phyloP scores from a whole-genome alignment of 331 rosid genomes.

The Cydonia oblonga region DNA sequence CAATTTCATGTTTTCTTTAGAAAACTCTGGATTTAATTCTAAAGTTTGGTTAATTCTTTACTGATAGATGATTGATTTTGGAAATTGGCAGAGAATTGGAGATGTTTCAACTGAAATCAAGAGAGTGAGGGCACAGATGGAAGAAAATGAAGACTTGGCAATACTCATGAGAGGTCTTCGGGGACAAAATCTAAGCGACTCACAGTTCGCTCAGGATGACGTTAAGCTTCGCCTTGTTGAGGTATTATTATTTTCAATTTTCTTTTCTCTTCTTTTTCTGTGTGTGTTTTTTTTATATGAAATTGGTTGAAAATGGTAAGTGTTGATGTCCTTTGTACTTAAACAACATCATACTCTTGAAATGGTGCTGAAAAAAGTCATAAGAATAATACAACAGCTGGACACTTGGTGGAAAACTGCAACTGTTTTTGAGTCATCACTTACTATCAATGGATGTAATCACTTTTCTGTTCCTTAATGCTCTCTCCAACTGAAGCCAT shows the following conservation, averaged over 20 bases:
- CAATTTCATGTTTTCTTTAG: background rate
- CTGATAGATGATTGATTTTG: background rate
- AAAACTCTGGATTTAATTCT: background rate
- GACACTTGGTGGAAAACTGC: background rate
- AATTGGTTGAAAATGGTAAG: background rate
- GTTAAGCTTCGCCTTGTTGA: conserved; percentile 86
- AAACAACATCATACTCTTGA: background rate
- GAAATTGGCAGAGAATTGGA: conserved; percentile 58
- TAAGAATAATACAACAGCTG: background rate
- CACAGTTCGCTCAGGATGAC: conserved; percentile 73
- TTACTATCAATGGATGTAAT: background rate
- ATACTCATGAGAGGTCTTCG: conserved; percentile 90
- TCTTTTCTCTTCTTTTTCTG: too few species aligned
- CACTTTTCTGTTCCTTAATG: background rate
- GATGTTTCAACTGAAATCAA: conserved; percentile 89
- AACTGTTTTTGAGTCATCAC: background rate
- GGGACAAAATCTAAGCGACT: conserved; percentile 75
- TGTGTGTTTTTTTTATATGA: too few species aligned
- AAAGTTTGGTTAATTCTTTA: background rate
- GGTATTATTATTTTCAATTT: conserved; percentile 21
- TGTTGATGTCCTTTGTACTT: background rate
- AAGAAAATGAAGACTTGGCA: conserved; percentile 80
- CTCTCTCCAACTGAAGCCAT: background rate
- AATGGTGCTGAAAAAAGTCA: background rate
- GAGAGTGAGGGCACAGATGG: conserved; percentile 98